phyloP scores from a whole-genome alignment of 2,329 filamentous ascomycete genomes.

The Fusarium nematophilum region DNA sequence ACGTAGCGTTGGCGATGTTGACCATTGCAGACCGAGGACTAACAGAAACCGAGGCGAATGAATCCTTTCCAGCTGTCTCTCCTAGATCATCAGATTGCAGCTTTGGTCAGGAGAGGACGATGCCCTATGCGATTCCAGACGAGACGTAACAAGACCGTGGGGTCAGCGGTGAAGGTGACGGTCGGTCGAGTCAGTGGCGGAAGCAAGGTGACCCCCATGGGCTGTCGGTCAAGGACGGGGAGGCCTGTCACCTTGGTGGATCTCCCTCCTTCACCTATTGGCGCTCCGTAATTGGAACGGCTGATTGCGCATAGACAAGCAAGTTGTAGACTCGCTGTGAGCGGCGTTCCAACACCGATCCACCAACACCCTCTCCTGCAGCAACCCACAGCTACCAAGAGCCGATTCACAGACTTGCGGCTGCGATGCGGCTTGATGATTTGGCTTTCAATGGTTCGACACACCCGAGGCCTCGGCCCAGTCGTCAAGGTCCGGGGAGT shows the following conservation, averaged over 20 bases:
- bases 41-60: conserved; percentile 10
- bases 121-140: conserved; percentile 18
- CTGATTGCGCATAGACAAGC: conserved; percentile 22
- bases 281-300: conserved; percentile 24
- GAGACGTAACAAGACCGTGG: conserved; percentile 19
- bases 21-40: not conserved
- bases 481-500: conserved; percentile 33
- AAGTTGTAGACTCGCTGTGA: conserved; percentile 20
- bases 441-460: conserved; percentile 30
- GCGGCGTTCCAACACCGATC: conserved; percentile 6
- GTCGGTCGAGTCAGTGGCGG: conserved; percentile 23
- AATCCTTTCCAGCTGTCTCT: not conserved
- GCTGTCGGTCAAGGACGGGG: conserved; percentile 23
- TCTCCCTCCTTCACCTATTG: conserved; percentile 26
- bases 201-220: conserved; percentile 27
- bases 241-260: conserved; percentile 31
- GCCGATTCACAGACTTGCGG: conserved; percentile 12
- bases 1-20: not conserved
- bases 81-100: conserved; percentile 25
- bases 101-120: conserved; percentile 17
- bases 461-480: conserved; percentile 23
- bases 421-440: conserved; percentile 17
- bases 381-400: conserved; percentile 13
- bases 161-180: conserved; percentile 31
- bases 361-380: not conserved